Evolutionary conservation across 805 yeast genomes (phyloP).

Genomic region (Candida easanensis): DNA sequence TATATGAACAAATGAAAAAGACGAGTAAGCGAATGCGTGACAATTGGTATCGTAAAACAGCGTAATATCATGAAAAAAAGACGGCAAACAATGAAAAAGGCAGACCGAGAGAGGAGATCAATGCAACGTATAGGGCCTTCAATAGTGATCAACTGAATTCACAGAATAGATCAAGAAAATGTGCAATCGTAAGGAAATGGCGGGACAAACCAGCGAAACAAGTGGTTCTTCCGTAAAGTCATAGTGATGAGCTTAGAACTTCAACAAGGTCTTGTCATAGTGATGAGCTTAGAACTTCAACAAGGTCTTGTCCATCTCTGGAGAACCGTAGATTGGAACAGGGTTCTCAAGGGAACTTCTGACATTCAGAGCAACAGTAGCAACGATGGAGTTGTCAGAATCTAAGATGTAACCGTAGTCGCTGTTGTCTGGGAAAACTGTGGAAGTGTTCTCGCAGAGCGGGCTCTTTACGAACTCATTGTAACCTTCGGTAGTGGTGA

Average conservation of each 20-base stretch:
- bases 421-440: conserved; percentile 36
- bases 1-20: background rate
- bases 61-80: background rate
- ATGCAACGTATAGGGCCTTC: background rate
- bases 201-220: no score
- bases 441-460: conserved; percentile 28
- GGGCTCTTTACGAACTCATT: conserved; percentile 36
- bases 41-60: background rate
- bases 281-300: conserved; percentile 5
- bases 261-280: background rate
- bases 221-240: no score
- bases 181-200: background rate
- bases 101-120: background rate
- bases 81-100: no score
- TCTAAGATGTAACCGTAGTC: conserved; percentile 34
- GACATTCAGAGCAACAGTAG: conserved; percentile 38
- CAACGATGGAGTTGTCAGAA: conserved; percentile 34
- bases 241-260: background rate
- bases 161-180: background rate
- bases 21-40: conserved; percentile 3
- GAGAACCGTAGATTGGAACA: conserved; percentile 15
- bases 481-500: conserved; percentile 38
- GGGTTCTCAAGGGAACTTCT: conserved; percentile 28
- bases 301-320: conserved; percentile 12
- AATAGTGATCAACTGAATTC: no score